Base-by-base conservation (phyloP, 2,329 filamentous ascomycete genomes). In the Trichoderma afroharzianum region DNA sequence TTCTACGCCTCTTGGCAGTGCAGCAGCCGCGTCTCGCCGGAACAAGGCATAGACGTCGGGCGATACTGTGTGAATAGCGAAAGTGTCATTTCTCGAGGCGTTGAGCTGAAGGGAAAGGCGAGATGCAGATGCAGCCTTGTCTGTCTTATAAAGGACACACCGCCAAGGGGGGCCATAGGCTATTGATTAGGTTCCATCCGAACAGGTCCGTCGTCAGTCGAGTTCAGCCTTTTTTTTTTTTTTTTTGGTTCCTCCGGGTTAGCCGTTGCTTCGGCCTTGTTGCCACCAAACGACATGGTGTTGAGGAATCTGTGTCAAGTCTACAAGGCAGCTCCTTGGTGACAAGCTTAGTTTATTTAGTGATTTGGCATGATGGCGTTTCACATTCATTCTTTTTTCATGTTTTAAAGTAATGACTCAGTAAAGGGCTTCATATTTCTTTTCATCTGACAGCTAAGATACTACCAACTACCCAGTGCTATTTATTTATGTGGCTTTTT, bases 41-140 rank as follows among this genome's bases (percentile, higher is more conserved):
- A 47, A 47, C 39, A n/a, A 47, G 39, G 39, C 39, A 47, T 47
- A 47, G 39, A 47, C n/a, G 32, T 57, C 36, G 39, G 32, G 63
- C 63, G 57, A 24, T 68, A 68, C 66, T 36, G 66, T 68, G 66
- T 68, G 66, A 68, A 59, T 61, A 47, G 43, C n/a, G 43, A 50
- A 21, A 50, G n/a, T 21, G 43, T 21, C 43, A 50, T 50, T 50
- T 21, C 43, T 50, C 43, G 43, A 50, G n/a, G 43, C n/a, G 43
- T 50, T 50, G 43, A 21, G 43, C 18, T 21, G 43, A 11, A 11
- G 39, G 39, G 18, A 47, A 21, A 9, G 9, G 43, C 4, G 21
- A 50, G 9, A 21, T 50, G 43, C 43, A 21, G n/a, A 50, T 21
- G 43, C 43, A 50, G 43, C 43, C 43, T 43, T 63, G 53, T 55